Base-by-base conservation (phyloP, 345 rosid species). In the Corchorus olitorius region DNA sequence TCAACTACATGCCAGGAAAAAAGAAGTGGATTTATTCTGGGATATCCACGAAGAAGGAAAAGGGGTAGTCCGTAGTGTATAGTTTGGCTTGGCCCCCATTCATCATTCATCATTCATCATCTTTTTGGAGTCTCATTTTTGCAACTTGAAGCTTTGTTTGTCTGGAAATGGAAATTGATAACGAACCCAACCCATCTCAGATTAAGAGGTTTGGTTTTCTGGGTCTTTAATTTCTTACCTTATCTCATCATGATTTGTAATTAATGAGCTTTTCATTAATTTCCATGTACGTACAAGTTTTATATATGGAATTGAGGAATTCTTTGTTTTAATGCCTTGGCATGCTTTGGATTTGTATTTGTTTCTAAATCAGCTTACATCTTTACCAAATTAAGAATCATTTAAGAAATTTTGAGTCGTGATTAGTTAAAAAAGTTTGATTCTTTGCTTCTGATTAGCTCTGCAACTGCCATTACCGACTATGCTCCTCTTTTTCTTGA, bases 141-240 rank as follows among this genome's bases (percentile, higher is more conserved):
- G 20, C 39, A 27, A 27, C 27, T 27, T 11, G 48, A 27, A 27
- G 27, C 17, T n/a, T 52, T 64, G 22, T 45, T 15, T 43, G 70
- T 73, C 61, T 8, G 34, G 74, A 37, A 66, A 89, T 87, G 90
- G 87, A 85, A 54, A 82, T 52, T 8, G 80, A 79, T 61, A 55
- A 54, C 63, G 68, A 62, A 15, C 53, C 62, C 48, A 67, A 79
- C 83, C 79, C 78, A 55, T 75, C 82, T n/a, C 65, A 65, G 54
- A 52, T 74, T 53, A 82, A 76, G 83, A 87, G 93, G 93, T 89
- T 74, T 54, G 74, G 22, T 20, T 62, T 27, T 48, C 71, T 39
- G 64, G 76, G 61, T 50, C 35, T 54, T 49, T 48, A 35, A 10
- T 62, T 75, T 80, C 66, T 73, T 45, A 12, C 22, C n/a, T 45